Base-by-base conservation (phyloP, 2,329 filamentous ascomycete species). In the Lasiodiplodia sp. region DNA sequence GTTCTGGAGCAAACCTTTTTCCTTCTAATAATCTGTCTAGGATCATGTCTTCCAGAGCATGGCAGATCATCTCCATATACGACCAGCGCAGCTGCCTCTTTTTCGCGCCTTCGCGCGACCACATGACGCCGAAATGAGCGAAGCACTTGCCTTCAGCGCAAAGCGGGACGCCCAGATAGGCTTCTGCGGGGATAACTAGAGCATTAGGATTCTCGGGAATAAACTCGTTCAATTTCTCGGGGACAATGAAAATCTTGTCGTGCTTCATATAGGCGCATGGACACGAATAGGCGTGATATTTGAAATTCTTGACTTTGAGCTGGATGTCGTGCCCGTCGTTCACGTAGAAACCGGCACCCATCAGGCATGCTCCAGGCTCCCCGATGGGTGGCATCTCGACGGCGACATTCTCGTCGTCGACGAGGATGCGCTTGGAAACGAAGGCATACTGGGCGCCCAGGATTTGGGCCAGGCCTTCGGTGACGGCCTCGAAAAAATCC, bases 121-220 rank as follows among this genome's bases (percentile, higher is more conserved):
- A 92, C 83, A 92, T 89, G 75, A 90, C 82, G n/a, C 90, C 90
- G 74, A 92, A 89, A 77, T 92, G 88, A 25, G 88, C 89, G 72
- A 91, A 86, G 74, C 88, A 91, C 75, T 89, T 91, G 38, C 86
- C 88, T 52, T 88, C 85, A 4, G 86, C 84, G 71, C 89, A 91
- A 2, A 92, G 80, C 0, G 90, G 90, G 16, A 92, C 82, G 8
- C 87, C 88, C 44, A 92, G 82, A 74, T 91, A 92, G 2, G 89
- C 88, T 73, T 92, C 90, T 38, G 86, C 87, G 2, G 86, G 82
- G 34, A 89, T 86, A 0, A 88, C 86, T 14, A 91, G 78, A 62
- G 82, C 77, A 73, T 90, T 89, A 5, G 88, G 87, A 71, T 90
- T 89, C 71, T 88, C 82, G 31, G 85, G 83, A 57, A 87, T 84